These are phyloP conservation scores for Prunus yedoensis DNA, from an alignment of 331 rosid genomes.

Conservation along the genomic window DNA sequence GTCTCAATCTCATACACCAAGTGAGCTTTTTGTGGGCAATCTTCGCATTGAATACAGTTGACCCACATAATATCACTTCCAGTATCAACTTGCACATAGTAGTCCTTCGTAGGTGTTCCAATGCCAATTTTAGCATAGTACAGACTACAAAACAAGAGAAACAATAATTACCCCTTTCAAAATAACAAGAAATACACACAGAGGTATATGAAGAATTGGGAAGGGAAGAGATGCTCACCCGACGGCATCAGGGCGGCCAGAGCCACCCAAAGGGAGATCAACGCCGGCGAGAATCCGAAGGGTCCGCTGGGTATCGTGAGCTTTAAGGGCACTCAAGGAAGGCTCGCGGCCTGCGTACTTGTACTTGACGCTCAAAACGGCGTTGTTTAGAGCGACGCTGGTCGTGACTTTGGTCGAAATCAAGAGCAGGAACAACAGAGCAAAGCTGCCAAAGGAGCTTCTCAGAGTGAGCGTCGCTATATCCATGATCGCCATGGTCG, in stretches of 20 bases:
- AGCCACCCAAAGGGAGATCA: slow-evolving; percentile 86
- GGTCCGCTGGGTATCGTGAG: slow-evolving; percentile 84
- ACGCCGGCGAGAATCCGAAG: slow-evolving; percentile 77
- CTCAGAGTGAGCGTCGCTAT: slow-evolving; percentile 1
- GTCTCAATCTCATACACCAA: slow-evolving; percentile 60
- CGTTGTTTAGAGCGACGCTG: slow-evolving; percentile 46
- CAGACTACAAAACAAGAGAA: slow-evolving; percentile 49
- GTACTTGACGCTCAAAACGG: slow-evolving; percentile 78
- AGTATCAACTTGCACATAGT: slow-evolving; percentile 92
- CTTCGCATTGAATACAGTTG: slow-evolving; percentile 84
- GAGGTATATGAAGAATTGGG: neutral
- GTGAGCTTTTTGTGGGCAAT: slow-evolving; percentile 82
- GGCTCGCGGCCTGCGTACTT: slow-evolving; percentile 68
- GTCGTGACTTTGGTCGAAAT: slow-evolving; percentile 14
- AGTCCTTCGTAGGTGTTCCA: slow-evolving; percentile 86
- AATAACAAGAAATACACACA: neutral
- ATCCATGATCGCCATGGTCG: neutral
- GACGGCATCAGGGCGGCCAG: slow-evolving; percentile 84
- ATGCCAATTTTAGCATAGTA: slow-evolving; percentile 95
- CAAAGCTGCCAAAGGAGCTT: neutral
- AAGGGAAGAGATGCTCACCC: slow-evolving; percentile 41
- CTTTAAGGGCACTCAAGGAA: slow-evolving; percentile 66
- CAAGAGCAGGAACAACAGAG: slow-evolving; percentile 21
- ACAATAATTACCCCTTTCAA: slow-evolving; percentile 10
- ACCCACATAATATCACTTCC: slow-evolving; percentile 99